These are phyloP conservation scores for Schwanniomyces yamadae DNA, from an alignment of 805 yeast genomes.

Conservation along the genomic window DNA sequence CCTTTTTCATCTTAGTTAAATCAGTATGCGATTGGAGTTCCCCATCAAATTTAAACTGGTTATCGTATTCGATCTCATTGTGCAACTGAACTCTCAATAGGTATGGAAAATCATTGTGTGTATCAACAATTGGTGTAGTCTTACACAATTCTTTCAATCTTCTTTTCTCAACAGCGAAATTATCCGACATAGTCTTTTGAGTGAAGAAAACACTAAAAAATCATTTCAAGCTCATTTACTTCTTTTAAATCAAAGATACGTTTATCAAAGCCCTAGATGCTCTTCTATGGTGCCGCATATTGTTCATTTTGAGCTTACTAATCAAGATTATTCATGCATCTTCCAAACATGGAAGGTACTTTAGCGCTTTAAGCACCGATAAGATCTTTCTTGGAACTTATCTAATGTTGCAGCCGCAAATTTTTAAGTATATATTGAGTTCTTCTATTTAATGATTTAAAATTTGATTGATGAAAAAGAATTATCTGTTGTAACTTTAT, in stretches of 20 bases:
- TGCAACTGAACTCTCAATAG: slow-evolving; percentile 45
- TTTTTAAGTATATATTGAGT: no score
- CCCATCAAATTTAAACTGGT: slow-evolving; percentile 38
- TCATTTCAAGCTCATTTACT: neutral
- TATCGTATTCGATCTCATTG: slow-evolving; percentile 29
- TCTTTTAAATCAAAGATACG: neutral
- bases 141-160: slow-evolving; percentile 1
- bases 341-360: neutral
- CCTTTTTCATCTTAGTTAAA: slow-evolving; percentile 39
- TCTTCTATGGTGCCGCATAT: no score
- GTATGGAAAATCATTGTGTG: slow-evolving; percentile 55
- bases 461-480: no score
- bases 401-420: no score
- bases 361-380: slow-evolving; percentile 2
- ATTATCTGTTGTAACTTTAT: no score
- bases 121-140: slow-evolving; percentile 34
- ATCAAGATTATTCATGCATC: neutral
- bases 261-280: neutral
- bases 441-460: no score
- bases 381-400: neutral
- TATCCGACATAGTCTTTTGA: neutral
- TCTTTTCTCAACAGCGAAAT: neutral
- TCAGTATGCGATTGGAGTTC: slow-evolving; percentile 46
- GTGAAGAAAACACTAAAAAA: neutral
- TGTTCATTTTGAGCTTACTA: neutral